Evolutionary conservation across 257 asterid species (phyloP), one percentile per base, ranked within the genome.

Genomic region (Fraxinus excelsior): DNA sequence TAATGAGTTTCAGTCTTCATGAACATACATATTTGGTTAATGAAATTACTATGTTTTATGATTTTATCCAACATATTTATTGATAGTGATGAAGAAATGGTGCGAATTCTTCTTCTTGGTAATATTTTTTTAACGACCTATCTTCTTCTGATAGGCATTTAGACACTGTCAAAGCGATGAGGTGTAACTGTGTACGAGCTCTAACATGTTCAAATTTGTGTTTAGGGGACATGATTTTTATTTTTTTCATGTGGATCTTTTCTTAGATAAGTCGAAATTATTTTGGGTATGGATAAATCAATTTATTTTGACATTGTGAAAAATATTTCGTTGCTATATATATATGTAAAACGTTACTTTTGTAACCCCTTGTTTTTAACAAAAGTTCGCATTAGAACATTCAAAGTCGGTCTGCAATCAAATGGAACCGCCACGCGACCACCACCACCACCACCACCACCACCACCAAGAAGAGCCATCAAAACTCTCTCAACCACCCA

Each of bases 391-490:
- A 0, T 10, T 56, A 56, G 6, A 10, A 23, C 67, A 9, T 11
- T 23, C 10, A 1, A 21, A 1, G 0, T 18, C 7, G 31, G 31
- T 60, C 32, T 10, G 31, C 7, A 4, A 16, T 72, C 51, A 78
- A 67, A 74, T 73, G 77, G 81, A 77, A 80, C 72, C 66, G 18
- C 32, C 18, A 10, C 4, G 31, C 31, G 67, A 60, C 8, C 65
- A 56, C 67, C 67, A 23, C 12, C 14, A 53, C 26, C 65, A 56
- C 35, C 46, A 71, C n/a, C n/a, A 60, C 8, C 65, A 56, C 67
- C 67, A 23, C 71, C 78, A 76, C 81, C 78, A 68, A 23, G 84
- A 73, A 38, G 25, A 67, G 12, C 56, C 81, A 1, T 7, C 67
- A 28, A 56, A 29, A 21, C 79, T 77, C 32, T 53, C 77, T 37